phyloP scores from a whole-genome alignment of 495 filamentous ascomycete genomes.

The Daldinia decipiens region DNA sequence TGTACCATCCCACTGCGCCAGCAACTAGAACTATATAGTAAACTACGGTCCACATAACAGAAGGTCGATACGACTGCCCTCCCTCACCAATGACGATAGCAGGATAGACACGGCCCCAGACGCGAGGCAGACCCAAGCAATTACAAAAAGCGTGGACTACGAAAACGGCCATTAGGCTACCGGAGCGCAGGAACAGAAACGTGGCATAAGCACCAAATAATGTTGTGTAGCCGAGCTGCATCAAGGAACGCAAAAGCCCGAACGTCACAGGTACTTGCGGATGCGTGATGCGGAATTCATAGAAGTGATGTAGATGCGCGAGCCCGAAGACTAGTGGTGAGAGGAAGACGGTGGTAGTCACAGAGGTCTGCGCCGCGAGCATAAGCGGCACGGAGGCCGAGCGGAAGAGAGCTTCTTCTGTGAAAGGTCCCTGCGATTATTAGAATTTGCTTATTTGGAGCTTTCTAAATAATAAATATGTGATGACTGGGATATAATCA shows the following conservation, averaged over 20 bases:
- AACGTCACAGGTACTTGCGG: slow-evolving; percentile 71
- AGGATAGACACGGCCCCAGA: slow-evolving; percentile 80
- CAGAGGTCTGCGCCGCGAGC: slow-evolving; percentile 71
- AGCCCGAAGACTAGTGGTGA: slow-evolving; percentile 94
- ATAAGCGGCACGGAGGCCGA: slow-evolving; percentile 83
- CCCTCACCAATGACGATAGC: slow-evolving; percentile 4
- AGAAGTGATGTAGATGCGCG: slow-evolving; percentile 94
- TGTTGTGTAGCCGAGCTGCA: slow-evolving; percentile 93
- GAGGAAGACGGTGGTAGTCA: slow-evolving; percentile 73
- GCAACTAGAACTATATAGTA: slow-evolving; percentile 81
- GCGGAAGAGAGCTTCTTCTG: slow-evolving; percentile 94
- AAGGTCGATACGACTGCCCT: slow-evolving; percentile 18
- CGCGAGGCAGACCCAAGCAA: slow-evolving; percentile 84
- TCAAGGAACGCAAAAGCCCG: slow-evolving; percentile 69
- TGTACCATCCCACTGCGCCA: slow-evolving; percentile 77
- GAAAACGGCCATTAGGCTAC: slow-evolving; percentile 76
- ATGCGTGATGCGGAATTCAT: slow-evolving; percentile 88
- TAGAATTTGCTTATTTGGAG: slow-evolving; percentile 7
- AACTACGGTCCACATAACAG: slow-evolving; percentile 71
- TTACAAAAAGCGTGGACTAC: slow-evolving; percentile 91
- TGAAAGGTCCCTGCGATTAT: slow-evolving; percentile 76
- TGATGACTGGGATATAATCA: slow-evolving; percentile 61
- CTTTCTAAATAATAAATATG: neutral
- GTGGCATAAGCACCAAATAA: slow-evolving; percentile 93
- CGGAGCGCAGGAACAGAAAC: slow-evolving; percentile 89